Evolutionary conservation across 768 basidiomycete genomes (phyloP).

Genomic region (Termitomyces sp.): DNA sequence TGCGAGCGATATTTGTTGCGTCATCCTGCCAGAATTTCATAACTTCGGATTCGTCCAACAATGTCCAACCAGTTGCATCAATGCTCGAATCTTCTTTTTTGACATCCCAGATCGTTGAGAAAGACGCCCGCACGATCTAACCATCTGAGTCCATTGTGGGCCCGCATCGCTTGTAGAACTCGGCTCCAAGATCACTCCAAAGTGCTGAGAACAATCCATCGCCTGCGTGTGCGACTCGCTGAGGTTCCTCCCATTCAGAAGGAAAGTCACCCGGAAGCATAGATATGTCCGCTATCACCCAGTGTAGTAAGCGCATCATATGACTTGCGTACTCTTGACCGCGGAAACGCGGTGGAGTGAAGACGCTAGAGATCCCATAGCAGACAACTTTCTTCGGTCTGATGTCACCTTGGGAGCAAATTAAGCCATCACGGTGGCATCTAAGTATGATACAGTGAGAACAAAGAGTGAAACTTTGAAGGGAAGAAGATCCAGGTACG

Average conservation of each 20-base stretch:
- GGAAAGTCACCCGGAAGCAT: constrained; percentile 24
- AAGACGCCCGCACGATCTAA: constrained; percentile 39
- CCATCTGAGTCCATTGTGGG: constrained; percentile 32
- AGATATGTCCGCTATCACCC: constrained; percentile 39
- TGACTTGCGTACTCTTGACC: constrained; percentile 55
- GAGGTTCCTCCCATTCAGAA: constrained; percentile 40
- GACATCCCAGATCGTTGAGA: constrained; percentile 40
- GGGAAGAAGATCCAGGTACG: constrained; percentile 36
- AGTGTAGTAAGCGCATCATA: constrained; percentile 66
- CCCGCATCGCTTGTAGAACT: constrained; percentile 43
- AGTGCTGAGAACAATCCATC: constrained; percentile 45
- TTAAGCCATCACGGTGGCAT: constrained; percentile 27
- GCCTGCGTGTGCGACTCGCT: constrained; percentile 27
- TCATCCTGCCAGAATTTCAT: constrained; percentile 40
- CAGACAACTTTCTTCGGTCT: constrained; percentile 32
- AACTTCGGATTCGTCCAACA: constrained; percentile 37
- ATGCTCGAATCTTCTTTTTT: not conserved
- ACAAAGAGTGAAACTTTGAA: not conserved
- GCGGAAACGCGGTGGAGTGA: constrained; percentile 46
- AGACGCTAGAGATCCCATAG: constrained; percentile 56
- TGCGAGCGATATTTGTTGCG: constrained; percentile 25
- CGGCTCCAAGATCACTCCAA: constrained; percentile 49
- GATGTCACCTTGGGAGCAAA: constrained; percentile 19
- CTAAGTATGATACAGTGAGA: constrained; percentile 14
- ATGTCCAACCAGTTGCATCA: constrained; percentile 22